Evolutionary conservation across 768 basidiomycete species (phyloP), one percentile per base, ranked within the genome.

Genomic region (Rhizopogon salebrosus): DNA sequence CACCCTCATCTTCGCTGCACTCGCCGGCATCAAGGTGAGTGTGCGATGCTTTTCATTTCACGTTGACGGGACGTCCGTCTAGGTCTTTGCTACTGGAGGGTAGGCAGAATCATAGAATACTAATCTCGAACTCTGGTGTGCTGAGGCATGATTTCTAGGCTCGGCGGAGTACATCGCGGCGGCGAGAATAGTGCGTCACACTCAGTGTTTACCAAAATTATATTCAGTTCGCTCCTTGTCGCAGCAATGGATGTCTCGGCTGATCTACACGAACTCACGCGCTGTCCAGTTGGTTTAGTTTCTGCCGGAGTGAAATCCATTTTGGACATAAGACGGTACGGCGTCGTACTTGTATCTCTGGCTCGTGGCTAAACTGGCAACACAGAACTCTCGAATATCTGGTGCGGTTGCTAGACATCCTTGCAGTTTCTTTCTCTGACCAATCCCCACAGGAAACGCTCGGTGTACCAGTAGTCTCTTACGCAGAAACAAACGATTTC

Each of bases 261-360:
- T 14, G 95, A 99, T 66, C 75, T 99, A 14, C 85, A 86, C 8
- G 93, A 98, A 65, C 80, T 99, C 31, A 77, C 89, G 20, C 79
- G 91, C 18, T 95, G 92, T 60, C 89, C 94, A 20, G 90, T 98
- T 41, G 93, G 88, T 3, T 78, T 99, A 34, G 84, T 98, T 9
- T 95, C 95, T 16, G 88, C 94, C 9, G 97, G 97, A 10, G 85
- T 91, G 18, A 99, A 98, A 67, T 92, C 89, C 0, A 98, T 99
- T 55, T 69, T 99, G 39, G 97, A 99, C 66, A 94, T 98, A 54
- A 88, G 88, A 53, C 79, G 81, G 88, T 83, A 51, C 51, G 72
- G 55, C 34, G 41, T 48, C 48, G 16, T 36, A 7, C 8, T 58
- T 22, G 14, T 31, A 34, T 26, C 11, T 38, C 29, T 23, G 14